Conservation (phyloP, 2,329 filamentous ascomycete species). For the Coccinonectria pachysandricola region DNA sequence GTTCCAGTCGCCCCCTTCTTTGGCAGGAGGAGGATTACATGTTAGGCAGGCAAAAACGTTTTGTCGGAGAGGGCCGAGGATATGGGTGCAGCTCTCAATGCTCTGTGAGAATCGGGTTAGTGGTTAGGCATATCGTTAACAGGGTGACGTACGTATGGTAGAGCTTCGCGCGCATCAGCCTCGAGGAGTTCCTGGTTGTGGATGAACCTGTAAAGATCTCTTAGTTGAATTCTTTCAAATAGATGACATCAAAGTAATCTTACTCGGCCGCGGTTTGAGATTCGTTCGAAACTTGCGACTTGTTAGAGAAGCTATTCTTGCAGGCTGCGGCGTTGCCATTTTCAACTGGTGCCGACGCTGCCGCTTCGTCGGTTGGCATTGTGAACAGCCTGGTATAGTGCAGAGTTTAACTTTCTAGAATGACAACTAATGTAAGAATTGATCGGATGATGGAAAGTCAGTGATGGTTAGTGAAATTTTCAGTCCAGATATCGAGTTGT, state of each 20-base stretch:
- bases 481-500: too few species aligned
- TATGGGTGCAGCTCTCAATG: slow-evolving; percentile 85
- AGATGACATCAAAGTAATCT: too few species aligned
- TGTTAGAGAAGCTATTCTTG: slow-evolving; percentile 49
- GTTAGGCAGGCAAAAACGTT: slow-evolving; percentile 87
- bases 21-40: slow-evolving; percentile 70
- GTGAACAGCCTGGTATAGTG: too few species aligned
- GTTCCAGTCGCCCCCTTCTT: slow-evolving; percentile 37
- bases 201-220: slow-evolving; percentile 79
- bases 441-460: too few species aligned
- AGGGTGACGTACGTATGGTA: slow-evolving; percentile 67
- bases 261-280: slow-evolving; percentile 68
- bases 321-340: slow-evolving; percentile 23
- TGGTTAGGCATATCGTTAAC: slow-evolving; percentile 2
- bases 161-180: slow-evolving; percentile 85
- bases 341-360: neutral
- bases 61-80: slow-evolving; percentile 81
- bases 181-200: slow-evolving; percentile 83
- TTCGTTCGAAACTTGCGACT: slow-evolving; percentile 44
- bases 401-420: too few species aligned
- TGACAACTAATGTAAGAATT: too few species aligned
- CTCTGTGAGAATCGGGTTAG: slow-evolving; percentile 44
- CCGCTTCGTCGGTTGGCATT: too few species aligned
- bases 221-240: too few species aligned
- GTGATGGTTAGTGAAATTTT: too few species aligned